phyloP scores from a whole-genome alignment of 257 asterid species.

The Galeopsis tetrahit region DNA sequence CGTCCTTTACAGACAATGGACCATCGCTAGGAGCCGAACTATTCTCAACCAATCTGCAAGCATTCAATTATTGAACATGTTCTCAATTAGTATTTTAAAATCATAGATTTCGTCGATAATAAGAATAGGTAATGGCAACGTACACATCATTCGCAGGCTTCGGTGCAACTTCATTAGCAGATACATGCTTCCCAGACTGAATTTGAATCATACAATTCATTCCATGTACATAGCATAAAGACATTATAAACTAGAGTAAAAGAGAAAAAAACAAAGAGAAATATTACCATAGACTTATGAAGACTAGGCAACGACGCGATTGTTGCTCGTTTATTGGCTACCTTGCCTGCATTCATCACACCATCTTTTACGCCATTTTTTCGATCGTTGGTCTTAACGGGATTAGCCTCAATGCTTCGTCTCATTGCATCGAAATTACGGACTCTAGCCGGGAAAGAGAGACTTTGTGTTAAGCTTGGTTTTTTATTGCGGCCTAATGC shows the following conservation, averaged over 20 bases:
- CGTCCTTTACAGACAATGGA: conserved; percentile 47
- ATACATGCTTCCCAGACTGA: conserved; percentile 53
- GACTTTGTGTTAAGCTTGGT: conserved; percentile 59
- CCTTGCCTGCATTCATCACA: conserved; percentile 31
- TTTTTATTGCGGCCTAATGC: conserved; percentile 50
- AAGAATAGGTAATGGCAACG: conserved; percentile 30
- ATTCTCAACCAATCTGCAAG: conserved; percentile 49
- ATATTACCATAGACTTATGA: conserved; percentile 48
- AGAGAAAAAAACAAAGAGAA: neutral
- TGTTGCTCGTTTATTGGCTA: conserved; percentile 41
- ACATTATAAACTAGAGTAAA: neutral
- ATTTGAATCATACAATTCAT: conserved; percentile 49
- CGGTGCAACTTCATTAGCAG: conserved; percentile 42
- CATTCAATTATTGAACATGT: conserved; percentile 6
- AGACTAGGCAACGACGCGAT: conserved; percentile 36
- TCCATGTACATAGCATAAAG: neutral
- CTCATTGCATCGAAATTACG: conserved; percentile 57
- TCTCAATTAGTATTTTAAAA: neutral
- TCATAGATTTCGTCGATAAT: neutral
- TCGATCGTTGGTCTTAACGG: conserved; percentile 44
- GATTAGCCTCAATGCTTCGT: conserved; percentile 56
- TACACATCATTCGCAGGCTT: conserved; percentile 50
- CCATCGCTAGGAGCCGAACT: conserved; percentile 41
- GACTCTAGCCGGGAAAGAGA: conserved; percentile 62
- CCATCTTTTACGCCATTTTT: conserved; percentile 39